These are phyloP conservation scores for Scheffersomyces insectosa DNA, from an alignment of 1,139 yeast genomes.

Conservation along the genomic window DNA sequence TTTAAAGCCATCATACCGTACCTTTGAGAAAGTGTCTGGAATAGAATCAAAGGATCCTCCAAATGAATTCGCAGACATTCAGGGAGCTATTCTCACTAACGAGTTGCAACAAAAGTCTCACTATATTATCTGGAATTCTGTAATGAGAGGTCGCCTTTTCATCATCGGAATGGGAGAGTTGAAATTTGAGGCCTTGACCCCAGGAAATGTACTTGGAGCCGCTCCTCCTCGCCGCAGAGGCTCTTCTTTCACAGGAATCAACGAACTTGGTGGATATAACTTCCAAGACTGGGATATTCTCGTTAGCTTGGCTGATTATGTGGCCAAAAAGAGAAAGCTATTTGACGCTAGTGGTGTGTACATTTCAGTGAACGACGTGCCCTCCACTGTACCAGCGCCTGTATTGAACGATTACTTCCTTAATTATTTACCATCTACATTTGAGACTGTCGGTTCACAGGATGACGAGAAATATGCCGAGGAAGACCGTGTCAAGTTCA, in stretches of 20 bases:
- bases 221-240: conserved; percentile 28
- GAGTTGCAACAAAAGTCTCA: conserved; percentile 40
- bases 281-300: conserved; percentile 45
- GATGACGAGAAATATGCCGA: conserved; percentile 9
- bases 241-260: conserved; percentile 39
- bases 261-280: conserved; percentile 43
- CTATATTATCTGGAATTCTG: conserved; percentile 35
- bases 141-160: conserved; percentile 20
- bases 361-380: conserved; percentile 35
- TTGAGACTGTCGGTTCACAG: conserved; percentile 11
- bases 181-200: conserved; percentile 24
- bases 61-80: conserved; percentile 22
- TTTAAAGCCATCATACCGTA: conserved; percentile 28
- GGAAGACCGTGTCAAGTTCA: conserved; percentile 21
- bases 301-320: conserved; percentile 31
- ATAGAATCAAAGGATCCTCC: conserved; percentile 4
- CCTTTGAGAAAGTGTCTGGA: conserved; percentile 9
- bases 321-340: conserved; percentile 24
- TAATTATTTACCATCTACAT: conserved; percentile 31
- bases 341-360: conserved; percentile 15
- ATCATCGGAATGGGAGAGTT: conserved; percentile 42
- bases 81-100: conserved; percentile 44
- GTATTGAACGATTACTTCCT: conserved; percentile 41
- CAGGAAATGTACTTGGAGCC: conserved; percentile 20
- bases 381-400: conserved; percentile 35